A percentile compares a stretch with the other conserved stretches of the same genome.
Evolutionary conservation across 1,284 basidiomycete species (phyloP).

Genomic region (Caloboletus inedulis): DNA sequence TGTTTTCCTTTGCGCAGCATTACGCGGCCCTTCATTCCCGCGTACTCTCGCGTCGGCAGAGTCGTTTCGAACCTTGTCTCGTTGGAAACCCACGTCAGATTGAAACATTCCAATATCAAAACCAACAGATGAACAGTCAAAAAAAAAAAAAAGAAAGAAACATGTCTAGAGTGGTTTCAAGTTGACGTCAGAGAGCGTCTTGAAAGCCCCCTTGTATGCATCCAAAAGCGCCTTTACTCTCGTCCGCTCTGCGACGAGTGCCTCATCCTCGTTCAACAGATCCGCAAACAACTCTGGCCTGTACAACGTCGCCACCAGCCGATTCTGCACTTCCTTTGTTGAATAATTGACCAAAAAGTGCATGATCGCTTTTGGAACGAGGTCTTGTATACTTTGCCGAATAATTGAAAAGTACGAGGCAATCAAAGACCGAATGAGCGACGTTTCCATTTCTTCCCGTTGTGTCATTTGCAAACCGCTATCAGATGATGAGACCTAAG

Average conservation of each 20-base stretch:
- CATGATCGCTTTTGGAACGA: slow-evolving; percentile 97
- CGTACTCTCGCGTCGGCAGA: neutral
- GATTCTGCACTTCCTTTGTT: slow-evolving; percentile 94
- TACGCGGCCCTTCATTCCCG: neutral
- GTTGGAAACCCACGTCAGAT: neutral
- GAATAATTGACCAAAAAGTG: slow-evolving; percentile 95
- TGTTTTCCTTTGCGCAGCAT: neutral
- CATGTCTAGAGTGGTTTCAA: slow-evolving; percentile 55
- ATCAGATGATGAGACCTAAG: slow-evolving; percentile 41
- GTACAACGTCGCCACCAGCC: slow-evolving; percentile 89
- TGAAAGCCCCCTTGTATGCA: slow-evolving; percentile 97
- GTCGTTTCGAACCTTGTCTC: neutral
- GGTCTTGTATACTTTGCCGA: slow-evolving; percentile 94
- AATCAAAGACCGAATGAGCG: slow-evolving; percentile 91
- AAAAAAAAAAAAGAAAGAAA: too few species aligned
- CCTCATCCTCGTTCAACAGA: slow-evolving; percentile 94
- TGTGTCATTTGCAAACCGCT: slow-evolving; percentile 56
- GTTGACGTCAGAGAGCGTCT: slow-evolving; percentile 75
- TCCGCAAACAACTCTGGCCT: slow-evolving; percentile 92
- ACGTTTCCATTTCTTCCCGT: slow-evolving; percentile 95
- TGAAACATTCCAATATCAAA: neutral
- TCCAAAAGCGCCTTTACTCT: slow-evolving; percentile 93
- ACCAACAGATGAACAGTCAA: neutral
- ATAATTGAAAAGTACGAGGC: slow-evolving; percentile 96
- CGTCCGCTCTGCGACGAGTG: slow-evolving; percentile 87